A percentile compares a stretch with the other conserved stretches of the same genome.
These are phyloP conservation scores for Baffinella frigidus DNA, from an alignment of 208 protist genomes.

Conservation along the genomic window DNA sequence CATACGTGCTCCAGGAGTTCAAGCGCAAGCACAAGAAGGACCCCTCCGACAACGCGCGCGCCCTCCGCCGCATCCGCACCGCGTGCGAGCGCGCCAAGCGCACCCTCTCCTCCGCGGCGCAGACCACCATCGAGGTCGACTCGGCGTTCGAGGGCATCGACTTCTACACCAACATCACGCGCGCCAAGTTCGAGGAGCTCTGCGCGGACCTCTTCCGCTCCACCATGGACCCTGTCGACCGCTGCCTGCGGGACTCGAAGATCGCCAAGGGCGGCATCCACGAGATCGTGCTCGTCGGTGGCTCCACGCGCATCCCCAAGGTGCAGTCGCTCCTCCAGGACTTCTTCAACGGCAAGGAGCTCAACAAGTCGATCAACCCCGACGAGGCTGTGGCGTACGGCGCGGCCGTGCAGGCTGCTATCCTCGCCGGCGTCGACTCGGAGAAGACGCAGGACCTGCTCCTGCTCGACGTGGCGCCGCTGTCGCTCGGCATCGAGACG, in stretches of 20 bases:
- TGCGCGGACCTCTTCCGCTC: conserved; percentile 81
- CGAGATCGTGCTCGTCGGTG: conserved; percentile 88
- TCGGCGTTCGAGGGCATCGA: conserved; percentile 91
- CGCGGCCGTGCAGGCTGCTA: conserved; percentile 91
- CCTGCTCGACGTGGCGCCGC: conserved; percentile 68
- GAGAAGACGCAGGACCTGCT: conserved; percentile 61
- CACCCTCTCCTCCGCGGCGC: conserved; percentile 85
- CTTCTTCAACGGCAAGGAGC: conserved; percentile 91
- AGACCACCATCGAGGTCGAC: conserved; percentile 91
- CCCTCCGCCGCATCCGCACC: conserved; percentile 78
- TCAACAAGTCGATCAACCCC: conserved; percentile 79
- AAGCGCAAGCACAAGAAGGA: conserved; percentile 84
- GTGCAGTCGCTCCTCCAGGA: conserved; percentile 91
- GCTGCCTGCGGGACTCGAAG: conserved; percentile 82
- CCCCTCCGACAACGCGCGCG: conserved; percentile 74
- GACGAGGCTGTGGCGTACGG: conserved; percentile 83
- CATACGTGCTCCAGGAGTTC: conserved; percentile 95
- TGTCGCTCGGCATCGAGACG: conserved; percentile 89
- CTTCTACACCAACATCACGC: conserved; percentile 89
- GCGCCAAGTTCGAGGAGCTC: conserved; percentile 95
- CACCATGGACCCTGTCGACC: conserved; percentile 80
- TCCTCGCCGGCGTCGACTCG: conserved; percentile 81
- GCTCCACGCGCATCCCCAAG: conserved; percentile 92
- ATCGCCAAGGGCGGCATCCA: conserved; percentile 81
- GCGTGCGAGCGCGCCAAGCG: conserved; percentile 90